Conservation (phyloP, 2,329 filamentous ascomycete genomes). For the Cercospora zeina region DNA sequence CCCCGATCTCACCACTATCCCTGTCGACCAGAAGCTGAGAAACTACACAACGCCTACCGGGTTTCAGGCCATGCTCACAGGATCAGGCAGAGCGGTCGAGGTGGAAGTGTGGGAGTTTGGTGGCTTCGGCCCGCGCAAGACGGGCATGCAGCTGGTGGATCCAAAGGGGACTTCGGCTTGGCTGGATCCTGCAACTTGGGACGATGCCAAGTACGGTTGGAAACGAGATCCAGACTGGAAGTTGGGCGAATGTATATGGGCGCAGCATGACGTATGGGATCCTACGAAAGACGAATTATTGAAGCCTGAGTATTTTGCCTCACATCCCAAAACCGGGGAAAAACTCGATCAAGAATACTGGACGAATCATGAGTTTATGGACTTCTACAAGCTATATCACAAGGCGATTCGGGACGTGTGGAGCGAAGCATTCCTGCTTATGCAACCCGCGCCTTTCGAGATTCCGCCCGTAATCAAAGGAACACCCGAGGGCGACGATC, state of each 20-base stretch:
- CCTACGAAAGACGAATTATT: slow-evolving; percentile 72
- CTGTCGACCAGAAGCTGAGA: slow-evolving; percentile 82
- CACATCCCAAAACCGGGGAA: slow-evolving; percentile 71
- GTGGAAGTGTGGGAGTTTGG: slow-evolving; percentile 93
- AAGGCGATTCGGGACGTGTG: slow-evolving; percentile 74
- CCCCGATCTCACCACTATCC: slow-evolving; percentile 76
- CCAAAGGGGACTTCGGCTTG: slow-evolving; percentile 83
- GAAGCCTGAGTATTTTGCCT: slow-evolving; percentile 83
- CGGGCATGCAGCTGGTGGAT: slow-evolving; percentile 78
- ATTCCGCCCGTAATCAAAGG: slow-evolving; percentile 85
- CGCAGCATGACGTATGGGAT: slow-evolving; percentile 96
- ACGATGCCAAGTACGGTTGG: slow-evolving; percentile 88
- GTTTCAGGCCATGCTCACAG: slow-evolving; percentile 89
- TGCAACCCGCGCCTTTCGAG: slow-evolving; percentile 89
- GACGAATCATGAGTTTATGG: slow-evolving; percentile 88
- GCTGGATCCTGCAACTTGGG: slow-evolving; percentile 72
- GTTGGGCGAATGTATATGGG: slow-evolving; percentile 93
- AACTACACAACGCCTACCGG: slow-evolving; percentile 91
- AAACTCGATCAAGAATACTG: slow-evolving; percentile 79
- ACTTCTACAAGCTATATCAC: slow-evolving; percentile 75
- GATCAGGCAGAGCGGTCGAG: slow-evolving; percentile 87
- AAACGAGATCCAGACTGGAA: slow-evolving; percentile 85
- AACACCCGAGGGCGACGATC: slow-evolving; percentile 77
- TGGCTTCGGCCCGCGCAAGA: slow-evolving; percentile 86
- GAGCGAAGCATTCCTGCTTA: slow-evolving; percentile 79